These are phyloP conservation scores for Triticum aestivum DNA, from an alignment of 176 grass and related monocot genomes.

Conservation along the genomic window IWGSC_CS_RefSeq_v2.1 NC_057810.1:422321603-422322102, in stretches of 20 bases:
- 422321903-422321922: background rate
- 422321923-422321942: constrained; percentile 19
- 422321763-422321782: background rate
- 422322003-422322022: too few relatives aligned
- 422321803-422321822: background rate
- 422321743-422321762: background rate
- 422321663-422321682: background rate
- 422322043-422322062: constrained; percentile 67
- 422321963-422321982: constrained; percentile 31
- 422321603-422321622: background rate
- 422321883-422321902: too few relatives aligned
- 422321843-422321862: background rate
- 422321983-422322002: too few relatives aligned
- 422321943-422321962: constrained; percentile 19
- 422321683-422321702: background rate
- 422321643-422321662: background rate
- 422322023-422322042: constrained; percentile 53
- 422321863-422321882: background rate
- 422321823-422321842: background rate
- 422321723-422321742: too few relatives aligned
- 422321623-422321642: background rate
- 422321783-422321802: background rate
- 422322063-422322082: background rate
- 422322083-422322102: constrained; percentile 13
- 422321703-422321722: too few relatives aligned